Base-by-base conservation (phyloP, 2,329 filamentous ascomycete genomes). In the Scleromitrula shiraiana region DNA sequence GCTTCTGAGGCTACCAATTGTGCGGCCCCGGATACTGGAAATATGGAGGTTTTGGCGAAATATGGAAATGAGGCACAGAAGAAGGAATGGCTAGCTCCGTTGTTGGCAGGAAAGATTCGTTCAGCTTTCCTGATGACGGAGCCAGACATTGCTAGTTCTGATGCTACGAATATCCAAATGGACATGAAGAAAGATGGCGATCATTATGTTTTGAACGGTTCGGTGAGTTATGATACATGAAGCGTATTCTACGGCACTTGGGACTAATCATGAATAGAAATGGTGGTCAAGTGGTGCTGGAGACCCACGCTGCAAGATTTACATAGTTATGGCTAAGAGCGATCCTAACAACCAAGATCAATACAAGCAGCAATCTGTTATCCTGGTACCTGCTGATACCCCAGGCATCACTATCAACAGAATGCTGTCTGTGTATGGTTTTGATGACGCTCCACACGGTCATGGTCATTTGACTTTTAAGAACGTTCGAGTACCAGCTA, bases 201-300 rank as follows among this genome's bases (percentile, higher is more conserved):
- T 62, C 80, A 93, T 59, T 96, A 93, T 64, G 81, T 97, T 15
- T 76, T 98, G 46, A 96, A 97, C 64, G 93, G 93, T 49, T 78
- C 81, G 59, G 84, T 88, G 70, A 50, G 76, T 66, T 17, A 4
- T n/a, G 8, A 7, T 12, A 17, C 15, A 4, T 26, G 4, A 0
- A 38, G 17, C 9, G 1, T 32, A n/a, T 19, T 26, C 33, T 9
- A 20, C 27, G 32, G n/a, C 2, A 36, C 19, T 20, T 30, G 5
- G 36, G n/a, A 53, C 58, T 63, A 58, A 59, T 23, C 37, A 24
- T 5, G 50, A 49, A 41, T 60, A 91, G 80, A 98, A 98, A 88
- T 98, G 93, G 93, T 98, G 93, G 93, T 95, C 88, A 23, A 95
- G 88, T 55, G 93, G 93, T 56, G 89, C 90, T 15, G 93, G 93